phyloP scores from a whole-genome alignment of 495 filamentous ascomycete species.

The Coniosporium apollinis region DNA sequence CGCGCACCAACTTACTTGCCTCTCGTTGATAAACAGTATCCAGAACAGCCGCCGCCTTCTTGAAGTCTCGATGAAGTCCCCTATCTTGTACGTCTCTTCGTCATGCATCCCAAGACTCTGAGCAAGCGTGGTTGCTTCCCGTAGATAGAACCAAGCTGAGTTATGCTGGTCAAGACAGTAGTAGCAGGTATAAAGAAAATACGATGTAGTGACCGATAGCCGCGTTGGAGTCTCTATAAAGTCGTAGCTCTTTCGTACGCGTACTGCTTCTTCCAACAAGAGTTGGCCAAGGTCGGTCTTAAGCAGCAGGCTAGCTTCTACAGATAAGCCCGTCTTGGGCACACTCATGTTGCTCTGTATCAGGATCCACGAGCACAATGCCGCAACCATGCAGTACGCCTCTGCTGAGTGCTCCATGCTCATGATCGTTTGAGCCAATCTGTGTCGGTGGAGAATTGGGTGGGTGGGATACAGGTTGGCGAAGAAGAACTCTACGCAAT shows the following conservation, averaged over 20 bases:
- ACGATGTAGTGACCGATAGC: slow-evolving; percentile 57
- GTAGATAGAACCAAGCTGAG: slow-evolving; percentile 56
- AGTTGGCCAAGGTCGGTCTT: slow-evolving; percentile 30
- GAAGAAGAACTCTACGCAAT: slow-evolving; percentile 72
- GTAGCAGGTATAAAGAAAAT: slow-evolving; percentile 62
- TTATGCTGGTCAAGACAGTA: slow-evolving; percentile 56
- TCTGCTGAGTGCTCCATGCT: slow-evolving; percentile 49
- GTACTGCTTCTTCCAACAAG: slow-evolving; percentile 60
- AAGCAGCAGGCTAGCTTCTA: background rate
- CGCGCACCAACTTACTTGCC: slow-evolving; percentile 24
- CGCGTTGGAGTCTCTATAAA: slow-evolving; percentile 51
- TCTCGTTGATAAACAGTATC: slow-evolving; percentile 55
- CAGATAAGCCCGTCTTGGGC: slow-evolving; percentile 11
- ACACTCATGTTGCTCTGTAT: slow-evolving; percentile 62
- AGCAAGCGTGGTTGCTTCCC: slow-evolving; percentile 50
- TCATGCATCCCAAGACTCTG: slow-evolving; percentile 38
- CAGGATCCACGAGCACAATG: slow-evolving; percentile 70
- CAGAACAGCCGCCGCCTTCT: slow-evolving; percentile 48
- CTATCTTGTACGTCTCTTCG: slow-evolving; percentile 35
- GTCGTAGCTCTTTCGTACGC: slow-evolving; percentile 59
- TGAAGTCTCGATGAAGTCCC: slow-evolving; percentile 32
- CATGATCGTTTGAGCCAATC: slow-evolving; percentile 41
- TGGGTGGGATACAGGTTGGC: slow-evolving; percentile 67
- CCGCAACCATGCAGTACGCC: slow-evolving; percentile 62
- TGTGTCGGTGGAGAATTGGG: slow-evolving; percentile 57